These are phyloP conservation scores for Penicillium sp. DNA, from an alignment of 2,329 filamentous ascomycete genomes.

Conservation along the genomic window DNA sequence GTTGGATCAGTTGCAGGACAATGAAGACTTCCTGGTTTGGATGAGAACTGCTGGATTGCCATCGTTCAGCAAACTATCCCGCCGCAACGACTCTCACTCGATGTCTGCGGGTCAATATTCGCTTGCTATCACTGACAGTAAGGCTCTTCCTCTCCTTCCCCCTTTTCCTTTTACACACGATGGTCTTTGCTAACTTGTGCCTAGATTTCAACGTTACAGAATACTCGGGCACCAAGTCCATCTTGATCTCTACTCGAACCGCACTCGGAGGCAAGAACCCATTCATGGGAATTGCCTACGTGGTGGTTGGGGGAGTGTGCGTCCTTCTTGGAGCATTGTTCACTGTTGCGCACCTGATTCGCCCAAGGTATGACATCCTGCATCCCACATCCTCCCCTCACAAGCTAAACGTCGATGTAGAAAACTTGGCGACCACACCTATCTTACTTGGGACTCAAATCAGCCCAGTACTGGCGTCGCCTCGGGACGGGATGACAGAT, in stretches of 20 bases:
- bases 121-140: conserved; percentile 77
- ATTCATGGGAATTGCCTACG: conserved; percentile 93
- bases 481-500: conserved; percentile 58
- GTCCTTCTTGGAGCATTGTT: conserved; percentile 86
- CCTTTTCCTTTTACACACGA: not conserved
- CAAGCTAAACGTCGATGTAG: conserved; percentile 48
- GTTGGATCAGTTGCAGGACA: conserved; percentile 71
- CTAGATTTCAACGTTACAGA: conserved; percentile 76
- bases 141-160: conserved; percentile 39
- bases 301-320: conserved; percentile 91
- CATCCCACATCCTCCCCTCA: not conserved
- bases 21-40: conserved; percentile 95
- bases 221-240: conserved; percentile 86
- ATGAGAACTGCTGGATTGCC: conserved; percentile 96
- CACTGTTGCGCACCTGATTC: conserved; percentile 86
- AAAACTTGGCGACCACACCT: conserved; percentile 97
- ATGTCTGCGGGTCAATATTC: conserved; percentile 75
- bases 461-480: conserved; percentile 58
- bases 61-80: conserved; percentile 89
- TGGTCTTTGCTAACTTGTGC: conserved; percentile 15
- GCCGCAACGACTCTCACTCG: conserved; percentile 71
- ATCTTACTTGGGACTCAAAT: conserved; percentile 91
- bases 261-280: conserved; percentile 94
- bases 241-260: conserved; percentile 84
- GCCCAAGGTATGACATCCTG: conserved; percentile 68